Percentiles rank a stretch among this genome's conserved stretches.
Evolutionary conservation across 78 protist species (phyloP).

Genomic region (Dictyostelium brefeldianum): DNA sequence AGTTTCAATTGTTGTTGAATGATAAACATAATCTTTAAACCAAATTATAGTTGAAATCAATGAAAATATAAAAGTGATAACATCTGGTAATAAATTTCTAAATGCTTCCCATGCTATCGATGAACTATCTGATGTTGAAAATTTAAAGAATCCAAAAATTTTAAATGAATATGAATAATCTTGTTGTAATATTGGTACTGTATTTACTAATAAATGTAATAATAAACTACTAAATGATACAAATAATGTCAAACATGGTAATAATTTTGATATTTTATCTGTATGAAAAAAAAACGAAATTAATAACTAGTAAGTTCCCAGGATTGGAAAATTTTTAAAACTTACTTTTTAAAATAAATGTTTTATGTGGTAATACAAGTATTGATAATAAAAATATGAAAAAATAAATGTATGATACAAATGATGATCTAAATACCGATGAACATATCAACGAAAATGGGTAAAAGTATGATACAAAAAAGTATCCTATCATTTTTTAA

Average conservation of each 20-base stretch:
- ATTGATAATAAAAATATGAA: conserved; percentile 36
- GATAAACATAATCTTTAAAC: conserved; percentile 3
- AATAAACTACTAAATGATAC: conserved; percentile 16
- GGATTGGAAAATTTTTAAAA: too few relatives aligned
- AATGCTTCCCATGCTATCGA: not conserved
- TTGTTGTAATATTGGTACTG: not conserved
- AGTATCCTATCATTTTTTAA: conserved; percentile 27
- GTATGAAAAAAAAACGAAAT: not conserved
- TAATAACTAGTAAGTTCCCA: not conserved
- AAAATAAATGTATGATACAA: conserved; percentile 51
- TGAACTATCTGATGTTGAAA: not conserved
- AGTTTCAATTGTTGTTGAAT: not conserved
- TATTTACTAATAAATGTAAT: not conserved
- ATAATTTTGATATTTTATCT: conserved; percentile 39
- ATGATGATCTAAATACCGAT: conserved; percentile 35
- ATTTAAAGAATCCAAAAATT: not conserved
- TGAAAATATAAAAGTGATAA: conserved; percentile 6
- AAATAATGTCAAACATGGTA: conserved; percentile 11
- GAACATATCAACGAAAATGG: conserved; percentile 47
- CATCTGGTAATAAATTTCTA: conserved; percentile 24
- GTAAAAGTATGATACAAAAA: conserved; percentile 37
- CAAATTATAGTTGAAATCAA: conserved; percentile 10
- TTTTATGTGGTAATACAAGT: conserved; percentile 47
- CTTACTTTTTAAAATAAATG: conserved; percentile 35
- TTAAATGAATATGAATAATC: not conserved